phyloP scores from a whole-genome alignment of 2,329 filamentous ascomycete genomes.

The Colletotrichum tamarilloi region DNA sequence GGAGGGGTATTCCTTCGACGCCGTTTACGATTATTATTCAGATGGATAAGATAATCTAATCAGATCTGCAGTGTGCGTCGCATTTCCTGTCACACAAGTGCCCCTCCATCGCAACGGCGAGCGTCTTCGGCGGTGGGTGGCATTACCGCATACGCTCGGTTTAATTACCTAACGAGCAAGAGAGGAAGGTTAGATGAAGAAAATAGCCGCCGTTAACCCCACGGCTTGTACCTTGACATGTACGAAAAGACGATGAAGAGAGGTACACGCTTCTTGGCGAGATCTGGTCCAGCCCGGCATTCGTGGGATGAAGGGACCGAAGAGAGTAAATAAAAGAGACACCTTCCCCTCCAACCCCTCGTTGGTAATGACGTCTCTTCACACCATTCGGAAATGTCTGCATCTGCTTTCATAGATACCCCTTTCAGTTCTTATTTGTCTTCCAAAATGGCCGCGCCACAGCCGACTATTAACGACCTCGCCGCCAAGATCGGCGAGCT shows the following conservation, averaged over 20 bases:
- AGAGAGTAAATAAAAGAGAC: not conserved
- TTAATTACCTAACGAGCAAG: slow-evolving; percentile 12
- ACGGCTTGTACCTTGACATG: slow-evolving; percentile 5
- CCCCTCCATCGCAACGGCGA: not conserved
- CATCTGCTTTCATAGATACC: slow-evolving; percentile 23
- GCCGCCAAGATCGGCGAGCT: slow-evolving; percentile 57
- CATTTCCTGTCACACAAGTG: slow-evolving; percentile 14
- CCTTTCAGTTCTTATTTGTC: slow-evolving; percentile 23
- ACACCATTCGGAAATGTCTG: slow-evolving; percentile 8
- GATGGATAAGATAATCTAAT: slow-evolving; percentile 48
- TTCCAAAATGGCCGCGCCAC: slow-evolving; percentile 43
- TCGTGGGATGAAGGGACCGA: not conserved
- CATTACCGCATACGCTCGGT: slow-evolving; percentile 21
- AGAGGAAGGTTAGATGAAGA: not conserved
- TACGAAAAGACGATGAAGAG: not conserved
- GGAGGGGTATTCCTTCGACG: slow-evolving; percentile 10
- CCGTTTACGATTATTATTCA: slow-evolving; percentile 16
- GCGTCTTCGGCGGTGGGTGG: not conserved
- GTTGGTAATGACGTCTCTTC: not conserved
- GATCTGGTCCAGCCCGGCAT: not conserved
- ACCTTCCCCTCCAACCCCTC: not conserved
- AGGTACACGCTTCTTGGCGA: not conserved
- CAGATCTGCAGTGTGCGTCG: slow-evolving; percentile 36
- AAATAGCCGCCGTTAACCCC: not conserved
- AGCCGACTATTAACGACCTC: slow-evolving; percentile 54